Base-by-base conservation (phyloP, 805 yeast species). In the Wickerhamiella bombiphila region DNA sequence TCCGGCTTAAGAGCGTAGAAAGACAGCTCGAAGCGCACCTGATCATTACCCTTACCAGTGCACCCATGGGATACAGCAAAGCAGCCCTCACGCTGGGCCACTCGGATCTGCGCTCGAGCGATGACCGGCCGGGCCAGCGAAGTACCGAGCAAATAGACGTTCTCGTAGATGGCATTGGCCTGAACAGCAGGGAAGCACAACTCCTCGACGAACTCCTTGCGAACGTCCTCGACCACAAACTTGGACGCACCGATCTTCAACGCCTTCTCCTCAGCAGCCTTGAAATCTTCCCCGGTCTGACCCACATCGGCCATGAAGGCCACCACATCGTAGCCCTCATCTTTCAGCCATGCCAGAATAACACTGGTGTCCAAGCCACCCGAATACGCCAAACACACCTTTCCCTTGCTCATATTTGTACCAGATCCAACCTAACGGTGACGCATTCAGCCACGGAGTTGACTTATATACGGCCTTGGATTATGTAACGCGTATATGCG, bases 41-140 rank as follows among this genome's bases (percentile, higher is more conserved):
- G 98, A 64, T 91, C 99, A 61, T 91, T 91, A 67, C 99, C 99
- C 69, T 91, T 91, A 68, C 99, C 99, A 50, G 99, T 91, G 68
- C 98, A 91, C 47, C 99, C 99, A 63, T 91, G 99, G 35, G 94
- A 76, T 35, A 91, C 98, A 38, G 97, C 97, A 54, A 88, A 85
- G 71, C 98, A 91, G 48, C 96, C 96, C 63, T 91, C 93, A 55
- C 80, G 72, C 66, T 85, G 93, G 45, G 99, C 99, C 47, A 83
- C 96, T 55, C 80, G 72, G 60, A 91, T 91, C 68, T 91, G 98
- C 36, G 98, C 98, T 66, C 86, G 77, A 40, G 99, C 95, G 62
- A 91, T 91, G 41, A 88, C 94, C 26, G 99, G 99, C 69, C 99
- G 80, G 37, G 99, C 99, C 56, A 91, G 70, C 11, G 99, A 85